Conservation (phyloP, 31 red algal genomes). For the Odonthalia washingtoniensis region DNA sequence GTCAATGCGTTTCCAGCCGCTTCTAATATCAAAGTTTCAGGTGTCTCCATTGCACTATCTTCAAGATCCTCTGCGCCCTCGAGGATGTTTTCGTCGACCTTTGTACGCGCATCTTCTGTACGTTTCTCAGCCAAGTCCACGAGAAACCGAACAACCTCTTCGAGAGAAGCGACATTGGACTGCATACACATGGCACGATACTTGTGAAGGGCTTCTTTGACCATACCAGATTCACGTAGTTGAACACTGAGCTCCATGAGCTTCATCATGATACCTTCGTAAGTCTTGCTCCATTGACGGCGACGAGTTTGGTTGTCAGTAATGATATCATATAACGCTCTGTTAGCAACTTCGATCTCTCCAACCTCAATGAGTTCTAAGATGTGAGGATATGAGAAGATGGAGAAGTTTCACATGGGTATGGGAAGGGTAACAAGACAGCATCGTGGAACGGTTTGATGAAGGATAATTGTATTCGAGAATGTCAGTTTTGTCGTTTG, state of each 20-base stretch:
- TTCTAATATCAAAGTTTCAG: constrained; percentile 86
- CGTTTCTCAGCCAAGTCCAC: constrained; percentile 66
- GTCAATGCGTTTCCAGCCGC: constrained; percentile 84
- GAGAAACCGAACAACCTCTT: constrained; percentile 86
- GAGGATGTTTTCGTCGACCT: constrained; percentile 64
- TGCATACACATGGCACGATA: constrained; percentile 94
- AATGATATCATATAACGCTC: constrained; percentile 93
- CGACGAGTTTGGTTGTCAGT: constrained; percentile 92
- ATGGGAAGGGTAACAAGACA: background rate
- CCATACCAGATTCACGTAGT: constrained; percentile 76
- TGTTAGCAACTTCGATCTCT: constrained; percentile 79
- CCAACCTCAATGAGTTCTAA: constrained; percentile 96
- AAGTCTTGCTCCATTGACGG: constrained; percentile 96
- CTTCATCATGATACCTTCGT: constrained; percentile 98
- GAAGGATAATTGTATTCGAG: too few relatives aligned
- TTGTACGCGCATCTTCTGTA: constrained; percentile 72
- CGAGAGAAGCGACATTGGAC: constrained; percentile 83
- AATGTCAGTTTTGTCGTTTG: too few relatives aligned
- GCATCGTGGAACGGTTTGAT: too few relatives aligned
- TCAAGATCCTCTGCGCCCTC: constrained; percentile 82
- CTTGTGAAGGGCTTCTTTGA: constrained; percentile 97
- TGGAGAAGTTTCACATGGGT: background rate
- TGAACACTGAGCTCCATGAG: constrained; percentile 95
- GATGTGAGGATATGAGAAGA: too few relatives aligned
- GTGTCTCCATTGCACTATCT: constrained; percentile 89